A percentile compares a stretch with the other conserved stretches of the same genome.
Evolutionary conservation across 73 alveolate species (phyloP).

Genomic region (Halteria grandinella): DNA sequence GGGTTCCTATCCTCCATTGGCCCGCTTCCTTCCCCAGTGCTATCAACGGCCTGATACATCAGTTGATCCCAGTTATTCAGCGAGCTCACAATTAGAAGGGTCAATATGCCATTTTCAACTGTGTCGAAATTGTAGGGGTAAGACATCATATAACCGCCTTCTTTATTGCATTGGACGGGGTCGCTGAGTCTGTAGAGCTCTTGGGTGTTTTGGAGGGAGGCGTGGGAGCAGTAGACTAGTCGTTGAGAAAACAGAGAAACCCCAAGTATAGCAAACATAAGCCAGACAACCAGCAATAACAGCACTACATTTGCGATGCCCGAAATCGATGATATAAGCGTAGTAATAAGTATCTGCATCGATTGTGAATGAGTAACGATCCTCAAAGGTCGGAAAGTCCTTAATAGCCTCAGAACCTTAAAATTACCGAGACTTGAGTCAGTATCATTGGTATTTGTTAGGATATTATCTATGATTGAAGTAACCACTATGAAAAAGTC

Average conservation of each 20-base stretch:
- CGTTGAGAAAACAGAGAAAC: slow-evolving; percentile 84
- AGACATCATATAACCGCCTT: slow-evolving; percentile 75
- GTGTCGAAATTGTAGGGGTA: slow-evolving; percentile 83
- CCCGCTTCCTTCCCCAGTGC: slow-evolving; percentile 65
- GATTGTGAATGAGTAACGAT: slow-evolving; percentile 84
- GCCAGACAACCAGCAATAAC: slow-evolving; percentile 93
- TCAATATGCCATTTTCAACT: slow-evolving; percentile 87
- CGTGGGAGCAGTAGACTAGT: slow-evolving; percentile 84
- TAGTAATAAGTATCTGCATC: slow-evolving; percentile 79
- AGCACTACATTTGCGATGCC: slow-evolving; percentile 86
- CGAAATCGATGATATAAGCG: slow-evolving; percentile 86
- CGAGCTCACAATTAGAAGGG: slow-evolving; percentile 88
- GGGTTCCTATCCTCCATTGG: slow-evolving; percentile 80
- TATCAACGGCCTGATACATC: slow-evolving; percentile 81
- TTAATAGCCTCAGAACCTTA: slow-evolving; percentile 79
- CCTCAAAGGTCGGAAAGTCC: slow-evolving; percentile 92
- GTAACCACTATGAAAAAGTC: slow-evolving; percentile 90
- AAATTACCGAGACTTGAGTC: too few relatives aligned
- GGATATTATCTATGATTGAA: slow-evolving; percentile 78
- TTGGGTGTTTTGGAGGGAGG: too few relatives aligned
- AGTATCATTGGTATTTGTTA: slow-evolving; percentile 39
- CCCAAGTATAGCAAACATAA: slow-evolving; percentile 94
- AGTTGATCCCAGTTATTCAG: slow-evolving; percentile 97
- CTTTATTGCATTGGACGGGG: slow-evolving; percentile 60
- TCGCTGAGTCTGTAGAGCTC: too few relatives aligned